Base-by-base conservation (phyloP, 169 alveolate species). In the Eimeria maxima region DNA sequence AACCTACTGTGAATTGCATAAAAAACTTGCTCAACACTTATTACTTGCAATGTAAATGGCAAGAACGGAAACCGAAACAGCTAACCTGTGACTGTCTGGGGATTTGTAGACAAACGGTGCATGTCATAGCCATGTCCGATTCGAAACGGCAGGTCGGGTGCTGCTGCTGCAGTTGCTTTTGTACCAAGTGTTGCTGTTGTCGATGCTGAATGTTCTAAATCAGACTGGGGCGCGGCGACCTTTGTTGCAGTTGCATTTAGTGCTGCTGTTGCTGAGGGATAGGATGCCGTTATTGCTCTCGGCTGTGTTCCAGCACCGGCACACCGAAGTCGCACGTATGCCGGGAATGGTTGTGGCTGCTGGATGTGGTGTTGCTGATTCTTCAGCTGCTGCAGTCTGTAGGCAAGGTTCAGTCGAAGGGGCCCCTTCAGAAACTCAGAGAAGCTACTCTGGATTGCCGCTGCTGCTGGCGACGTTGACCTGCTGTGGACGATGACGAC, bases 71-170 rank as follows among this genome's bases (percentile, higher is more conserved):
- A 86, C 86, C 22, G 87, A 67, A 50, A 63, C 78, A 29, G 74
- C 88, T 73, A 38, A 94, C 94, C 90, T 90, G 94, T 93, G 45
- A 88, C 90, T 5, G 91, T 96, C 18, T 33, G 29, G 53, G 95
- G 97, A 22, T 94, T n/a, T 3, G 96, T 96, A 45, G 96, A 86
- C 88, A 97, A 90, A 74, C 92, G 57, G 96, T 97, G 98, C 83
- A 97, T 96, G 95, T 97, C 98, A 29, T 96, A 97, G 24, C 98
- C 98, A 55, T 97, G 98, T 38, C 98, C 98, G 42, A 91, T 78
- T 60, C 97, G 73, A 45, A 87, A 57, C 53, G 76, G 47, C 22
- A 63, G 42, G 4, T 14, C 45, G 33, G 81, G 87, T 33, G 69
- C 95, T 45, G 95, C 63, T 18, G 65, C 80, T 63, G 90, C 90